Evolutionary conservation across 73 alveolate species (phyloP), one percentile per base, ranked within the genome.

Genomic region (Symbiodinium pilosum): DNA sequence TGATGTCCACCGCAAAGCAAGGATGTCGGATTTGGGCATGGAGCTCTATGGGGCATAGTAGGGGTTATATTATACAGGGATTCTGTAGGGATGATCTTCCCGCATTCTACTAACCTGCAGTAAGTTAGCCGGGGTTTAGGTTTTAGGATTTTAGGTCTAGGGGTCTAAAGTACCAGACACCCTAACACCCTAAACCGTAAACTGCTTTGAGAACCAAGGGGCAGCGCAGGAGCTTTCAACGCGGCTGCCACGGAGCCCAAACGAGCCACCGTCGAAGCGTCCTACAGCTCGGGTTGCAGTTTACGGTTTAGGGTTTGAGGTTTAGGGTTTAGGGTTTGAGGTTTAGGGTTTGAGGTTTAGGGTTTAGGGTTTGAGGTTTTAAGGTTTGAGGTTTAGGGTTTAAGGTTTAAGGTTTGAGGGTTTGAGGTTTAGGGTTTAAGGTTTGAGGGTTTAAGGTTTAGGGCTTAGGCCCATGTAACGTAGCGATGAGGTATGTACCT

Each of bases 181-280:
- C 6, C 68, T 16, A 51, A 47, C 8, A 8, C 64, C 64, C 64
- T 47, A 47, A 47, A 47, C 64, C 64, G 24, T 47, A 47, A 47
- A 51, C 68, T 64, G 38, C 12, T 30, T 1, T 64, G 39, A 9
- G 24, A 4, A 38, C 81, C 81, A 3, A 38, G 81, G 12, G 38
- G 81, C 81, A 64, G 81, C 12, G 81, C 81, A 14, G 81, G 81
- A 24, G 81, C 81, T 20, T 64, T 64, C 38, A 64, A 38, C 38
- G 81, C 81, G 9, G 81, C 81, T 38, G 81, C 81, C 81, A 64
- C 81, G 41, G 40, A 28, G 81, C 81, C 81, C 81, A 64, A 38
- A 18, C 81, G 81, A 38, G 81, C 81, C 24, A 64, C 81, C 18
- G 81, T 64, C 30, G 81, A 64, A 24, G 81, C 81, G 30, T 64